phyloP scores from a whole-genome alignment of 805 yeast species.

The Starmera caribaea region DNA sequence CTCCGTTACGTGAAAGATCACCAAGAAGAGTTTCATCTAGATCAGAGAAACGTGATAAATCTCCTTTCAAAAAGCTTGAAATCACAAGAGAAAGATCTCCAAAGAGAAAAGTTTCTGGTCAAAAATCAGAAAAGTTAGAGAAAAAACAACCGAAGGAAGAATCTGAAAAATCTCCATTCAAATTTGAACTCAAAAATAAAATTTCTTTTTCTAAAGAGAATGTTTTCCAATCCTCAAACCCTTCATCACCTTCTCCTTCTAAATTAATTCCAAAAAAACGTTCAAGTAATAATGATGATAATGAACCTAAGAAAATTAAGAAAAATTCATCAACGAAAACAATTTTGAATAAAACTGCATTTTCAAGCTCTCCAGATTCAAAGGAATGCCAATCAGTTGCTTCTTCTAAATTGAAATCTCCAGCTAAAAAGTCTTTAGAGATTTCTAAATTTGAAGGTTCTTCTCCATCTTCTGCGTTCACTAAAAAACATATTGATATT shows the following conservation, averaged over 20 bases:
- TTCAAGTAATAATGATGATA: slow-evolving; percentile 4
- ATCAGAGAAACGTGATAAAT: slow-evolving; percentile 2
- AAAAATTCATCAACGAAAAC: slow-evolving; percentile 1
- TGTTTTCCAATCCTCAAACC: slow-evolving; percentile 22
- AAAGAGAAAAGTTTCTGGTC: slow-evolving; percentile 2
- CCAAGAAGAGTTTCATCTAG: neutral
- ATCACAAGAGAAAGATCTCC: slow-evolving; percentile 6
- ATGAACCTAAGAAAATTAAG: slow-evolving; percentile 6
- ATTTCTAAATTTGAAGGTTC: slow-evolving; percentile 18
- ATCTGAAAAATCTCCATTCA: slow-evolving; percentile 4
- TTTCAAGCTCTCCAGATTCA: slow-evolving; percentile 19
- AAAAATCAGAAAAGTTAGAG: neutral
- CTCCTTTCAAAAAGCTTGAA: slow-evolving; percentile 1
- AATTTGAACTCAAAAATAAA: slow-evolving; percentile 8
- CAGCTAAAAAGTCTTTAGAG: slow-evolving; percentile 12
- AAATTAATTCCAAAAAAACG: slow-evolving; percentile 18
- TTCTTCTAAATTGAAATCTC: slow-evolving; percentile 8
- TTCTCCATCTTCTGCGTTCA: slow-evolving; percentile 4
- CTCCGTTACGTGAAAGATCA: neutral
- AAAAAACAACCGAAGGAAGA: neutral
- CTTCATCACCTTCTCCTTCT: slow-evolving; percentile 7
- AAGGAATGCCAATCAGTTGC: neutral
- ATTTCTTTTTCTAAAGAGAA: slow-evolving; percentile 24
- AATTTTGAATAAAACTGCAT: slow-evolving; percentile 16
- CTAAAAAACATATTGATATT: neutral